Evolutionary conservation across 345 rosid genomes (phyloP).

Genomic region (Turnera subulata): DNA sequence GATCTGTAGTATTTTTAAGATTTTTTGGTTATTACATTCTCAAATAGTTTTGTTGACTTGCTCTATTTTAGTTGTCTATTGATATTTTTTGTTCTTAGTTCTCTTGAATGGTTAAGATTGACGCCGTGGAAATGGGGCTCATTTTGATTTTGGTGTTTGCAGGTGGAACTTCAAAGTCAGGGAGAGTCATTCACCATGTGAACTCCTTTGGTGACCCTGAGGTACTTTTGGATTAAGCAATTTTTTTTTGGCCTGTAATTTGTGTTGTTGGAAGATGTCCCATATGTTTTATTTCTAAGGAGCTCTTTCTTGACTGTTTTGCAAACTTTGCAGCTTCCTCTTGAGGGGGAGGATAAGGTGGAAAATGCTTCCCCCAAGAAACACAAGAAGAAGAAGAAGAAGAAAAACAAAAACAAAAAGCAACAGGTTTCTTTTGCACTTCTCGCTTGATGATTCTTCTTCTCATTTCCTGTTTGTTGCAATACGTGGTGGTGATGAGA

Average conservation of each 20-base stretch:
- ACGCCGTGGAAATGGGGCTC: neutral
- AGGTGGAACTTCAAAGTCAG: constrained; percentile 63
- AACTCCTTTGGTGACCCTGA: constrained; percentile 54
- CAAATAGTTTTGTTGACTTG: too few species aligned
- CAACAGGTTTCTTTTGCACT: neutral
- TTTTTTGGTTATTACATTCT: neutral
- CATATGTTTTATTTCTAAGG: neutral
- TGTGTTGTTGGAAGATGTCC: neutral
- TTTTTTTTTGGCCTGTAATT: neutral
- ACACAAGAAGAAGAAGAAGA: constrained; percentile 11
- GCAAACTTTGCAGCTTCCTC: constrained; percentile 9
- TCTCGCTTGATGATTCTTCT: neutral
- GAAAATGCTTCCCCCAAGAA: constrained; percentile 9
- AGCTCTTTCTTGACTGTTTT: neutral
- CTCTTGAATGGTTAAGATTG: too few species aligned
- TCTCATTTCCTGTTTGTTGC: neutral
- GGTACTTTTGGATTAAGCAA: too few species aligned
- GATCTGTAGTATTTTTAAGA: neutral
- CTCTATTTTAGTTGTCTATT: too few species aligned
- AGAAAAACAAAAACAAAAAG: constrained; percentile 1
- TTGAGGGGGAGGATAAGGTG: constrained; percentile 3
- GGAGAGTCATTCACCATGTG: constrained; percentile 55
- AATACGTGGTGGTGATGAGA: neutral
- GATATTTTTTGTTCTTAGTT: too few species aligned
- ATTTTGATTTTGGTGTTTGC: too few species aligned